Evolutionary conservation across 495 filamentous ascomycete genomes (phyloP).

Genomic region (Talaromyces stipitatus): DNA sequence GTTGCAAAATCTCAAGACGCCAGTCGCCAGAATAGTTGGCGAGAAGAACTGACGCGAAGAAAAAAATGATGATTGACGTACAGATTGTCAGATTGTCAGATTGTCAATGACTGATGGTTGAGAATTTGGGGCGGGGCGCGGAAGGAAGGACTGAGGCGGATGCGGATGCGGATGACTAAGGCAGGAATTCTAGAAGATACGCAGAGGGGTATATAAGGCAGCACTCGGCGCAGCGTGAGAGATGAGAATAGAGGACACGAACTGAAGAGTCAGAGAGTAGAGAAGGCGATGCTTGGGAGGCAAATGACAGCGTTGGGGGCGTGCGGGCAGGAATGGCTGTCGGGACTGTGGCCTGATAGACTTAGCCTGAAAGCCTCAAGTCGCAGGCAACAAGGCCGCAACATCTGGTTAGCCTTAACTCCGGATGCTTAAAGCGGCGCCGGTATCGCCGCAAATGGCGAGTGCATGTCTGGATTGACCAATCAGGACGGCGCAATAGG

Average conservation of each 20-base stretch:
- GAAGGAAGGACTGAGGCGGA: neutral
- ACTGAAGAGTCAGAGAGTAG: neutral
- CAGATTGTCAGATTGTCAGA: too few relatives aligned
- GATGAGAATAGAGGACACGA: neutral
- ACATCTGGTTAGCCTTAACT: neutral
- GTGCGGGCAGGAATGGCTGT: neutral
- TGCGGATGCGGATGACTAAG: neutral
- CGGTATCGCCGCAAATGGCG: neutral
- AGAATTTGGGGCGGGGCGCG: slow-evolving; percentile 3
- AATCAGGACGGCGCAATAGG: neutral
- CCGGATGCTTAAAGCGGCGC: neutral
- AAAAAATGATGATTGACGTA: neutral
- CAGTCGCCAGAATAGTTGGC: neutral
- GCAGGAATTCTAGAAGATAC: neutral
- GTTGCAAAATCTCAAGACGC: neutral
- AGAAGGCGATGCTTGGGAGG: slow-evolving; percentile 1
- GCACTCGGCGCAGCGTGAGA: neutral
- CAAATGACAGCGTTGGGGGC: too few relatives aligned
- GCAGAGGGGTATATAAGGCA: neutral
- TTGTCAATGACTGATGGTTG: neutral
- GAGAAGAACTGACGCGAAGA: neutral
- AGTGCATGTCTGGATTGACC: neutral
- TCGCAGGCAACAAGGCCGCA: neutral
- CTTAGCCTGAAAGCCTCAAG: neutral
- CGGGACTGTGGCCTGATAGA: neutral